Evolutionary conservation across 805 yeast genomes (phyloP), one percentile per base, ranked within the genome.

Genomic region (Cyberlindnera samutprakarnensis): DNA sequence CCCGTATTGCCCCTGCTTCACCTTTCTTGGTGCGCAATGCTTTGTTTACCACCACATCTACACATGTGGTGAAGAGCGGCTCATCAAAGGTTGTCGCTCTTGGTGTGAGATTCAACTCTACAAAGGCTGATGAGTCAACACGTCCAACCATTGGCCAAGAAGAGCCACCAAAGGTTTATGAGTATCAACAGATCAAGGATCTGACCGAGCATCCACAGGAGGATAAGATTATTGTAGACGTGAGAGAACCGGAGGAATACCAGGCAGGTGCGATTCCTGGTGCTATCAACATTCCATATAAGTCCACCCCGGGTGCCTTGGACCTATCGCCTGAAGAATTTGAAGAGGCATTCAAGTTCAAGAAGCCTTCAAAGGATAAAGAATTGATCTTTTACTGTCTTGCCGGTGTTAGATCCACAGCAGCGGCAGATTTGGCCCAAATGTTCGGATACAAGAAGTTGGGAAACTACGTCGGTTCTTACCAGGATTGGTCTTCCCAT

Each of bases 231-330:
- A 59, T 90, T 23, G 77, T 90, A 16, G 98, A 90, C 53, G 96
- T 85, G 14, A 76, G 98, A 54, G 97, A 90, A 63, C 96, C 96
- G 6, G 69, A 65, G 17, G 98, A 90, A 60, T 68, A 61, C 49
- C 39, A 47, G 17, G 61, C 61, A 23, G 95, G 95, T 26, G 76
- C 72, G 52, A 81, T 90, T 46, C 96, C 96, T 18, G 70, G 74
- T 11, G 79, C 97, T 6, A 58, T 88, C 35, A 92, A 92, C 53
- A 71, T 90, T 36, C 97, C 98, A 14, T 79, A 77, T 61, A 86
- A 86, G 51, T 75, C 92, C 5, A 73, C 88, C 10, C 97, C 97
- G 0, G 95, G 95, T 14, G 97, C 97, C 0, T 66, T 90, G 38
- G 86, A 84, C 30, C 70, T 90, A 30, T 59, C 78, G 1, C 68